Conservation (phyloP, 2,329 filamentous ascomycete species). For the Ilyonectria mors-panacis region DNA sequence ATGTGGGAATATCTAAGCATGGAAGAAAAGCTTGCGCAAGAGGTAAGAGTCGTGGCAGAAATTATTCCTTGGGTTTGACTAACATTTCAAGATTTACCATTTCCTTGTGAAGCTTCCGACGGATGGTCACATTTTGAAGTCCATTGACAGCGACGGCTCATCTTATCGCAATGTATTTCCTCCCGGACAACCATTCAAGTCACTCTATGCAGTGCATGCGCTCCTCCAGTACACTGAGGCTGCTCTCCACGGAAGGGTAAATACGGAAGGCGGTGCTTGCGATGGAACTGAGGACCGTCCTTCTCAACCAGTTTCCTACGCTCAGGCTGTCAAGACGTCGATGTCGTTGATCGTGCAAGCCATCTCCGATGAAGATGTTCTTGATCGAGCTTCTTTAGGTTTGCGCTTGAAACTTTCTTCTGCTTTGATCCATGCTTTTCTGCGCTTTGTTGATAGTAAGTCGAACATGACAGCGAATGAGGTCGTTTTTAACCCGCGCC, state of each 20-base stretch:
- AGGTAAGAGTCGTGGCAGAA: constrained; percentile 62
- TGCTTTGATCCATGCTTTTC: constrained; percentile 48
- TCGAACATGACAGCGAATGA: background rate
- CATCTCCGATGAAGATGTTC: constrained; percentile 70
- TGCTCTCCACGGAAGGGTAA: constrained; percentile 50
- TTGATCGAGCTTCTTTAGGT: constrained; percentile 52
- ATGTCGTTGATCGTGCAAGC: constrained; percentile 72
- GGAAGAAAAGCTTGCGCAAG: constrained; percentile 77
- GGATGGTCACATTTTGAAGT: constrained; percentile 72
- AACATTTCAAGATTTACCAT: constrained; percentile 70
- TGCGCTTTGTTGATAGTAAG: constrained; percentile 49
- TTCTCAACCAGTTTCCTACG: constrained; percentile 45
- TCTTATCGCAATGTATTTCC: constrained; percentile 77
- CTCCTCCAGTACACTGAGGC: constrained; percentile 73
- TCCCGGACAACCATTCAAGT: constrained; percentile 77
- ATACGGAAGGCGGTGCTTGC: constrained; percentile 16
- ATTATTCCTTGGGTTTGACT: constrained; percentile 27
- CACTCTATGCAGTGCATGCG: constrained; percentile 79
- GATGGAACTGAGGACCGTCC: constrained; percentile 26
- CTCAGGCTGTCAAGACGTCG: constrained; percentile 59
- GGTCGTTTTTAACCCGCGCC: constrained; percentile 23
- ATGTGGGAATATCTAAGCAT: constrained; percentile 86
- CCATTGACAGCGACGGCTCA: constrained; percentile 69
- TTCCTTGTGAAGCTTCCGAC: constrained; percentile 81
- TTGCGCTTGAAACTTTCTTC: constrained; percentile 49